Base-by-base conservation (phyloP, 805 yeast species). In the Ogataea parapolymorpha region DNA sequence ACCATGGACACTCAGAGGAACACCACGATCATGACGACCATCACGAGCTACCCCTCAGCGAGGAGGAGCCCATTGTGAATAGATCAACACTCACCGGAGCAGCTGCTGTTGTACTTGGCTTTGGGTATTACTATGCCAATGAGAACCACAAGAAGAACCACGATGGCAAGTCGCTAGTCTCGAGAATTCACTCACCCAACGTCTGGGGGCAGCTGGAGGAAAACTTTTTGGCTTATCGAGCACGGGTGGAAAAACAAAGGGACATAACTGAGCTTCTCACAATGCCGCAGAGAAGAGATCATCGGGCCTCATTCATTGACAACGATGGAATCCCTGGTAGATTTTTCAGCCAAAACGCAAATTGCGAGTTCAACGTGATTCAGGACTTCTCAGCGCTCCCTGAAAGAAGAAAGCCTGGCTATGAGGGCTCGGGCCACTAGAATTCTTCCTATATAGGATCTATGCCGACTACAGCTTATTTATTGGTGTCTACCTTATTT, bases 141-240 rank as follows among this genome's bases (percentile, higher is more conserved):
- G 74, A 71, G 53, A 65, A 70, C 38, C 78, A 74, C 43, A 70
- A 72, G 54, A 67, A 65, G 45, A 70, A 68, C 42, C 74, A 76
- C 41, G 55, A 54, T 6, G 64, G 65, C 20, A 37, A 48, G 5
- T 46, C 65, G 1, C 23, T 62, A 3, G 24, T 52, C n/a, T 42
- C 59, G 2, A 15, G 42, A 5, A 22, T 56, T 13, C 44, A 45
- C 22, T 38, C 33, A 6, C 55, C 58, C 9, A 35, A 41, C 24
- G 15, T 47, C 11, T 15, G 51, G 11, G 48, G 45, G 32, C 51
- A 58, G 3, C 30, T 54, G 25, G 55, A 59, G 34, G 41, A 37
- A 15, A 50, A 46, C 20, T 61, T 47, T 38, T 14, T 26, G 25
- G 44, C 42, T 10, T 60, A 61, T 35, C 50, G 56, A 36, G 50